Evolutionary conservation across 2,329 filamentous ascomycete genomes (phyloP), one percentile per base, ranked within the genome.

Genomic region (Phoma sp.): DNA sequence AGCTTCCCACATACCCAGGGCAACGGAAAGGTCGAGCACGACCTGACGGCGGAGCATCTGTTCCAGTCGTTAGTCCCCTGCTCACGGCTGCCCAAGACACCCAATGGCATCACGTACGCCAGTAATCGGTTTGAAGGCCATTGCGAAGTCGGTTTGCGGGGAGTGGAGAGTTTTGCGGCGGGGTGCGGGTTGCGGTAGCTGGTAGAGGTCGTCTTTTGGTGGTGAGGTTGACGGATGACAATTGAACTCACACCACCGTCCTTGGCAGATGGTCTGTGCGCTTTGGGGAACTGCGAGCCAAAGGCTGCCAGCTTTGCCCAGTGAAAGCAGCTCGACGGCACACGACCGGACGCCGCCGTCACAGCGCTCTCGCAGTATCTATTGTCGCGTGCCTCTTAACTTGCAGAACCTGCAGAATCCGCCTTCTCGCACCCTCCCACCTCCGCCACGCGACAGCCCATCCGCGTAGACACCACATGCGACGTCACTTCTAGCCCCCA

Each of bases 41-140:
- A 89, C 78, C 71, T 80, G 80, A 73, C 83, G 81, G 74, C 84
- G 83, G 78, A 89, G 83, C 82, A 87, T 87, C 85, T 87, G 68
- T 54, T 45, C 52, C 60, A 57, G 56, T 64, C 54, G 61, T 73
- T 69, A 73, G 69, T 57, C 40, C 54, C 46, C 44, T 47, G 47
- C 49, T 52, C 55, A 47, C 55, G 32, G 37, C 35, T 45, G 55
- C 49, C 52, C 48, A 47, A 46, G 25, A 53, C 45, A 45, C 60
- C 56, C 70, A 73, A 72, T 78, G 69, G 64, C 58, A 66, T 27
- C 40, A 75, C 79, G 56, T 80, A 81, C 79, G 66, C 79, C 79
- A 59, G 78, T 80, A 65, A 82, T 81, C 60, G 79, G 79, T 75
- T 80, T 80, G 68, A 81, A 62, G 57, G 73, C 73, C 76, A 78